These are phyloP conservation scores for Drosera spatulata DNA, from an alignment of 179 eudicot genomes.

Conservation along the genomic window DNA sequence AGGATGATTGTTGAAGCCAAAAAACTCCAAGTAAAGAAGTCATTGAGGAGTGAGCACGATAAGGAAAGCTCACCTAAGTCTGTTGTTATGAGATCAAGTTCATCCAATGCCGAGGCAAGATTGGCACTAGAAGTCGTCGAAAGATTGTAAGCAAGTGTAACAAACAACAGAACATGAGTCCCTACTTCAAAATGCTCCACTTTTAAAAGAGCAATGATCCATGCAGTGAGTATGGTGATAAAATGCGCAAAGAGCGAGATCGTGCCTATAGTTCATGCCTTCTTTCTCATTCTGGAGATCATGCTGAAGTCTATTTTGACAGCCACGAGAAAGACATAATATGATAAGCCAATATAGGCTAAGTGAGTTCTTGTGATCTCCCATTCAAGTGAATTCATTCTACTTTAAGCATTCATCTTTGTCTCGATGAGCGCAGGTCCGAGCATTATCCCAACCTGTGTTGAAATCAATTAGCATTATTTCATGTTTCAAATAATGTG, in stretches of 20 bases:
- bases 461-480: too few species aligned
- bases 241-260: conserved; percentile 1
- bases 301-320: conserved; percentile 10
- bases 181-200: not conserved
- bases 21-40: conserved; percentile 6
- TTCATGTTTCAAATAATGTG: too few species aligned
- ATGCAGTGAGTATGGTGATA: not conserved
- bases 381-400: too few species aligned
- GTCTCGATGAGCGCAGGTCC: too few species aligned
- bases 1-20: not conserved
- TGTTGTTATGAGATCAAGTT: conserved; percentile 12
- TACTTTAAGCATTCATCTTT: too few species aligned
- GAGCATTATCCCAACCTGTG: too few species aligned
- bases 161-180: not conserved
- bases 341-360: conserved; percentile 4
- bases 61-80: conserved; percentile 12
- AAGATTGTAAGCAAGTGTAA: not conserved
- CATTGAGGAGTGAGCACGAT: conserved; percentile 7
- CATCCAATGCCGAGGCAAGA: conserved; percentile 11
- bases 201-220: not conserved
- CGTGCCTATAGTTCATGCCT: conserved; percentile 7
- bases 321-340: conserved; percentile 8
- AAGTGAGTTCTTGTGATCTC: too few species aligned
- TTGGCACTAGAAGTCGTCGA: conserved; percentile 7
- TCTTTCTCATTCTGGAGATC: not conserved